Base-by-base conservation (phyloP, 1,284 basidiomycete genomes). In the Puccinia polysora region DNA sequence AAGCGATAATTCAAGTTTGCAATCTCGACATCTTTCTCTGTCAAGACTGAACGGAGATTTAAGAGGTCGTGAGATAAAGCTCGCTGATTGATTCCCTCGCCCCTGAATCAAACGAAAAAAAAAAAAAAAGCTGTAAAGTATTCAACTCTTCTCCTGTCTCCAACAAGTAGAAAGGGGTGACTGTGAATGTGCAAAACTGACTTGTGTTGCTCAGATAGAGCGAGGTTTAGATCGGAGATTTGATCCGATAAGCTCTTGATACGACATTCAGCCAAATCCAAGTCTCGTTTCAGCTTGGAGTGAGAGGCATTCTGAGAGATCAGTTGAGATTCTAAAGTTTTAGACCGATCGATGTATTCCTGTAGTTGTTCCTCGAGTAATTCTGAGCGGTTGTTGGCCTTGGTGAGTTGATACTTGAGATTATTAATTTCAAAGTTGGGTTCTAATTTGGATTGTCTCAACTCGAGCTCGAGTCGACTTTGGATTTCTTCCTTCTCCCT, bases 401-500 rank as follows among this genome's bases (percentile, higher is more conserved):
- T 67, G 40, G 28, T 25, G 32, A 67, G 25, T 30, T 67, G 50
- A 45, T 67, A 67, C 25, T 56, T 67, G 10, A 67, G 28, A 4
- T 32, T 43, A 32, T 67, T 67, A 36, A 67, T 55, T 25, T 67
- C 65, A 32, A 67, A 55, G 47, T 56, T 67, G 12, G 52, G 65
- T 32, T 67, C 65, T 20, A 67, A 25, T 32, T 55, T 32, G 12
- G 36, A 55, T 53, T 67, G 20, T 12, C 50, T 50, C 23, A 67
- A 40, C 38, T 67, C 65, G 5, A 20, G 14, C 43, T 63, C 43
- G 28, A 28, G 45, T 32, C 30, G 10, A 12, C 45, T 43, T 28
- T 63, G 40, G 8, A 63, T 30, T n/a, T 63, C 60, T 32, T 67
- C 65, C 36, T 55, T 67, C 50, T 67, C 52, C 28, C 65, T 34